These are phyloP conservation scores for Mucor sp. DNA, from an alignment of 371 early-diverging fungal species.

Conservation along the genomic window DNA sequence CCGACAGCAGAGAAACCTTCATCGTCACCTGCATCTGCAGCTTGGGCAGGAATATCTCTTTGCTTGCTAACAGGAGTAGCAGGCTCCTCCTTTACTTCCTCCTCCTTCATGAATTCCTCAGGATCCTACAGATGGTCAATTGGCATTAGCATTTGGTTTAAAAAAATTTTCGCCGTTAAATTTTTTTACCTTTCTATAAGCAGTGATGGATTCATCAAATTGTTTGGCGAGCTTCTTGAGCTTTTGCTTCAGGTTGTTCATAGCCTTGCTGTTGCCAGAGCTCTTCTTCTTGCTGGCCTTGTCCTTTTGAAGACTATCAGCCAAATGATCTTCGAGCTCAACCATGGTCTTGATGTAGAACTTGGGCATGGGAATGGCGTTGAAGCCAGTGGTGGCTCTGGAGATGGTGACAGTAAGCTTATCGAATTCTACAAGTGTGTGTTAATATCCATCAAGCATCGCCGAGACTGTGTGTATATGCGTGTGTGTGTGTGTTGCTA, in stretches of 20 bases:
- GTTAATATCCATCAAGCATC: not conserved
- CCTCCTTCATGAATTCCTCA: conserved; percentile 59
- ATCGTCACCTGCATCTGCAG: conserved; percentile 41
- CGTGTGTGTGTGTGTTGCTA: not conserved
- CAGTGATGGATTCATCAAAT: conserved; percentile 72
- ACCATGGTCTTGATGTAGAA: conserved; percentile 81
- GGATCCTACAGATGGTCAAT: conserved; percentile 32
- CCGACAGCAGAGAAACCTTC: conserved; percentile 85
- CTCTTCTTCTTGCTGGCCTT: conserved; percentile 87
- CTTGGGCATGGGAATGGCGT: conserved; percentile 67
- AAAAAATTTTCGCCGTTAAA: not conserved
- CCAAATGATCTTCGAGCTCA: conserved; percentile 73
- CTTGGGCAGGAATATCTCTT: conserved; percentile 6
- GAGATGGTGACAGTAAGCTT: conserved; percentile 74
- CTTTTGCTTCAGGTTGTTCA: conserved; percentile 91
- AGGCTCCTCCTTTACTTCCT: conserved; percentile 38
- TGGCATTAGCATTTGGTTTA: not conserved
- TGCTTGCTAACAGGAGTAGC: conserved; percentile 1
- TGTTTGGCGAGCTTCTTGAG: conserved; percentile 86
- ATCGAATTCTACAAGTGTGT: conserved; percentile 73
- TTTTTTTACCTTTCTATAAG: conserved; percentile 63
- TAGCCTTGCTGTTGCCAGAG: conserved; percentile 77
- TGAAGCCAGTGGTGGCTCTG: conserved; percentile 74
- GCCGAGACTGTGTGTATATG: conserved; percentile 3
- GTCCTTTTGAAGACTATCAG: conserved; percentile 48